Conservation (phyloP, 2,329 filamentous ascomycete genomes). For the Fusarium paranaense region DNA sequence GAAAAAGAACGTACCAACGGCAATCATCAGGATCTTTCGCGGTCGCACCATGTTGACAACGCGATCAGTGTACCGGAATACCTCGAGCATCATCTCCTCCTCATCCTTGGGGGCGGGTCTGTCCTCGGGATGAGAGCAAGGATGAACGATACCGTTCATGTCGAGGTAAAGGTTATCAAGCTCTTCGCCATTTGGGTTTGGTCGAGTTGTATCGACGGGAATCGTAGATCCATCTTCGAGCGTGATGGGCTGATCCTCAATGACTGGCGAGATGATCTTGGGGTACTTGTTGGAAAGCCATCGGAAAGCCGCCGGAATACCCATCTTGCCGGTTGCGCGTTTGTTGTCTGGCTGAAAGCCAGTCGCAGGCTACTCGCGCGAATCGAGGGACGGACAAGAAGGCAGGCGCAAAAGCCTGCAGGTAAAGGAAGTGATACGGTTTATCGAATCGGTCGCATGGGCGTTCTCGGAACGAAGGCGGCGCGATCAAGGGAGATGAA, state of each 20-base stretch:
- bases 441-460: conserved; percentile 15
- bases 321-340: conserved; percentile 68
- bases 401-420: conserved; percentile 11
- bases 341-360: conserved; percentile 1
- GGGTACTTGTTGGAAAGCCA: conserved; percentile 98
- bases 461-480: neutral
- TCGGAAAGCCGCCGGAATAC: conserved; percentile 94
- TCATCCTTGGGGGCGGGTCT: conserved; percentile 90
- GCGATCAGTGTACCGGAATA: conserved; percentile 98
- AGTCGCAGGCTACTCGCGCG: conserved; percentile 17
- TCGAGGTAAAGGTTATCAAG: conserved; percentile 98
- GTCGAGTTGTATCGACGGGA: conserved; percentile 84
- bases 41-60: conserved; percentile 99
- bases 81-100: conserved; percentile 99
- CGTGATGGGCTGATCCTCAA: conserved; percentile 84
- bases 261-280: conserved; percentile 93
- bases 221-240: conserved; percentile 85
- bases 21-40: conserved; percentile 95
- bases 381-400: conserved; percentile 1
- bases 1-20: conserved; percentile 75
- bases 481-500: neutral
- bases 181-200: conserved; percentile 97
- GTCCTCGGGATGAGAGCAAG: conserved; percentile 97
- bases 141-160: conserved; percentile 99
- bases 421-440: neutral